Evolutionary conservation across 345 rosid species (phyloP), one percentile per base, ranked within the genome.

Genomic region (Raphanus sativus): DNA sequence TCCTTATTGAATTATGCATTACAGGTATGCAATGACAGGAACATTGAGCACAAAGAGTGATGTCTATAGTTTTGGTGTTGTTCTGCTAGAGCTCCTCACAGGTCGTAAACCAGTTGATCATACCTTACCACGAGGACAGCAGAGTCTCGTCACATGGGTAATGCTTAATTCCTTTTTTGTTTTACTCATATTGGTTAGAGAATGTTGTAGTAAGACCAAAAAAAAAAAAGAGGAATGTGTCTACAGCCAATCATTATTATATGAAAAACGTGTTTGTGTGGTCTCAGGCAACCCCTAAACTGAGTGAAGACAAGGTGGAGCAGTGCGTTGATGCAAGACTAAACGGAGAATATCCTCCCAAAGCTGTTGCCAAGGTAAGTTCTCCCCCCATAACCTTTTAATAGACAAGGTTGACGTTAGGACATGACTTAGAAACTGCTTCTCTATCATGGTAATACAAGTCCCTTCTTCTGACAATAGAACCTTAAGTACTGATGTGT

Each of bases 281-380:
- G 60, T 56, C 6, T 56, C 30, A 56, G 62, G 62, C 62, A 56
- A 24, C 62, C 29, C 61, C 61, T 56, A 56, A 56, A 52, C 59
- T 52, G 59, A 52, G 59, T 52, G 59, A 52, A 56, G 61, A 56
- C 61, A 56, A 56, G 25, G 29, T 56, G 29, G 21, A 56, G 61
- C 29, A 56, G 12, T 56, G 61, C 29, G 61, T 56, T 56, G 61
- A 56, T 56, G 61, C 26, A 8, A 56, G 29, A 56, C 61, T 52
- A 52, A 52, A 16, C 59, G 59, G 59, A 2, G 59, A 52, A 16
- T 56, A 56, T 16, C 62, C 30, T 56, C 29, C 28, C 29, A 56
- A 56, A 56, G 62, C 62, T 21, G 62, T 56, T 56, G 26, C 62
- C 62, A 56, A 21, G 29, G 62, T 56, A 55, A 21, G 21, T 21